These are phyloP conservation scores for Coniella vitis DNA, from an alignment of 2,329 filamentous ascomycete genomes.

Conservation along the genomic window DNA sequence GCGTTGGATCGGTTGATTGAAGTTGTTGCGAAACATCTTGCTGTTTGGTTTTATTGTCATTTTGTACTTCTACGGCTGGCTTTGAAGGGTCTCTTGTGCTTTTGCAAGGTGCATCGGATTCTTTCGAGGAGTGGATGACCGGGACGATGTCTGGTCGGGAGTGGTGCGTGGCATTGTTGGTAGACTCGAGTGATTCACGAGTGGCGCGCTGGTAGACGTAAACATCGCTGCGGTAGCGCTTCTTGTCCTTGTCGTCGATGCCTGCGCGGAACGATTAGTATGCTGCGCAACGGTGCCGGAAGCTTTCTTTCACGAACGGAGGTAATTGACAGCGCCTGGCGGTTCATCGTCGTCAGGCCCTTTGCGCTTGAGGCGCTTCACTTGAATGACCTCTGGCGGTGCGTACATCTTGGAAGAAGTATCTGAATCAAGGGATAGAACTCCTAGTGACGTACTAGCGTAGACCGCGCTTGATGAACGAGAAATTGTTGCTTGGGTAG, in stretches of 20 bases:
- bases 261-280: constrained; percentile 27
- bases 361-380: constrained; percentile 46
- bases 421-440: no score
- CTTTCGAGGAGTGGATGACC: constrained; percentile 41
- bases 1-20: background rate
- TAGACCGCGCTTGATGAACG: no score
- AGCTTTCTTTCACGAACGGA: constrained; percentile 35
- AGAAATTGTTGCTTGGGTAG: no score
- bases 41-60: background rate
- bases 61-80: background rate
- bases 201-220: constrained; percentile 52
- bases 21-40: background rate
- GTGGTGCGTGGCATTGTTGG: constrained; percentile 23
- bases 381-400: constrained; percentile 51
- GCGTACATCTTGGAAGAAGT: constrained; percentile 46
- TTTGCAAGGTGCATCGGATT: no score
- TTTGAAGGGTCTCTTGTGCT: no score
- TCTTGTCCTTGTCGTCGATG: constrained; percentile 41
- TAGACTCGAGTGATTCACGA: constrained; percentile 21
- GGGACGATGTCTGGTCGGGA: constrained; percentile 26
- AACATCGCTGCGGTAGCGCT: constrained; percentile 44
- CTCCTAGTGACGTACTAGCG: no score
- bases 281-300: constrained; percentile 2
- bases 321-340: constrained; percentile 46
- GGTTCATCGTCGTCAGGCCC: constrained; percentile 36